These are phyloP conservation scores for Royoungia palumana DNA, from an alignment of 768 basidiomycete species.

Conservation along the genomic window DNA sequence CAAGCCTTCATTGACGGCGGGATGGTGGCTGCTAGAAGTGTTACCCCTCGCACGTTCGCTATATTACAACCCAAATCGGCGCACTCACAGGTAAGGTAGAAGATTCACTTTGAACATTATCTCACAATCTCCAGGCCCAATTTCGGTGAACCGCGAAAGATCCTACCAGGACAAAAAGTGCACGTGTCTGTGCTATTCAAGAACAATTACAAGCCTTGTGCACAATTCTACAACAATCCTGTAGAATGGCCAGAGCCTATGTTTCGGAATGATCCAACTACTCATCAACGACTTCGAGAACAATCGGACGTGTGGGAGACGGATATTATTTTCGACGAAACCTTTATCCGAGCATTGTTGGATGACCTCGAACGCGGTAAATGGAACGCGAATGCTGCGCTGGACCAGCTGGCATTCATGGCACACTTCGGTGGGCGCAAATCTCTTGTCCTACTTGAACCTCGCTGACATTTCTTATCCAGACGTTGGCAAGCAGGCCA, in stretches of 20 bases:
- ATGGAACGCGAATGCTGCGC: slow-evolving; percentile 14
- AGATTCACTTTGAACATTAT: background rate
- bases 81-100: slow-evolving; percentile 17
- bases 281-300: slow-evolving; percentile 15
- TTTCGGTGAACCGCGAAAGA: slow-evolving; percentile 22
- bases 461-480: background rate
- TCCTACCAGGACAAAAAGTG: slow-evolving; percentile 30
- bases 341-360: slow-evolving; percentile 16
- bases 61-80: slow-evolving; percentile 26
- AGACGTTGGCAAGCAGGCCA: slow-evolving; percentile 18
- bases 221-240: slow-evolving; percentile 19
- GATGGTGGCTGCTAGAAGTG: slow-evolving; percentile 26
- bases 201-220: slow-evolving; percentile 27
- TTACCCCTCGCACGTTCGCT: slow-evolving; percentile 25
- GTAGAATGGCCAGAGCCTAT: slow-evolving; percentile 27
- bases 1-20: slow-evolving; percentile 10
- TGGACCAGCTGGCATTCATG: slow-evolving; percentile 31
- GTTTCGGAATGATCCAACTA: slow-evolving; percentile 29
- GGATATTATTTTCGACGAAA: slow-evolving; percentile 26
- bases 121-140: slow-evolving; percentile 25
- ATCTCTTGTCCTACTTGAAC: background rate
- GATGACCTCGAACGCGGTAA: slow-evolving; percentile 15
- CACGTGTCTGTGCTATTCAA: slow-evolving; percentile 32
- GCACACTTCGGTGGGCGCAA: slow-evolving; percentile 24
- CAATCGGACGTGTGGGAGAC: slow-evolving; percentile 27